Evolutionary conservation across 495 filamentous ascomycete genomes (phyloP).

Genomic region (Penicillium herquei): DNA sequence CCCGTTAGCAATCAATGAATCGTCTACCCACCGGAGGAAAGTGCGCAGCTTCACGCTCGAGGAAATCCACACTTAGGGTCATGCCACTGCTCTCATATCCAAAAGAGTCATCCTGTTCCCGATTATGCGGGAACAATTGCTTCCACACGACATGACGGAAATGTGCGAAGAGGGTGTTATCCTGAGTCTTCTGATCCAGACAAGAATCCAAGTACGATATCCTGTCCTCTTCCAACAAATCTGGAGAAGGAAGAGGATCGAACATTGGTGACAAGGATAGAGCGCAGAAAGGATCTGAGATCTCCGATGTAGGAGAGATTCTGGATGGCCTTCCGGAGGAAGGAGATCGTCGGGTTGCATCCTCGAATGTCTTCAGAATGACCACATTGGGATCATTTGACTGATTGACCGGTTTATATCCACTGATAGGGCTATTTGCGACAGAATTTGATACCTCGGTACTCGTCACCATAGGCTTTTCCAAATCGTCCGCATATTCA

Average conservation of each 20-base stretch:
- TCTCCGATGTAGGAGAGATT: slow-evolving; percentile 38
- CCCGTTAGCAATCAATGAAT: background rate
- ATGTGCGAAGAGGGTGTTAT: slow-evolving; percentile 39
- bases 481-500: slow-evolving; percentile 45
- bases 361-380: slow-evolving; percentile 50
- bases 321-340: slow-evolving; percentile 27
- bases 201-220: slow-evolving; percentile 14
- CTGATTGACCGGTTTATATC: slow-evolving; percentile 13
- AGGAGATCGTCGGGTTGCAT: slow-evolving; percentile 34
- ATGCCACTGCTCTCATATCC: slow-evolving; percentile 25
- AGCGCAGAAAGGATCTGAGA: slow-evolving; percentile 29
- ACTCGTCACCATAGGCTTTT: slow-evolving; percentile 14
- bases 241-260: slow-evolving; percentile 18
- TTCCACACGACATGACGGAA: slow-evolving; percentile 45
- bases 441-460: slow-evolving; percentile 22
- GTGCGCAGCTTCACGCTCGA: slow-evolving; percentile 47
- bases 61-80: slow-evolving; percentile 41
- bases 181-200: slow-evolving; percentile 28
- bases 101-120: slow-evolving; percentile 21
- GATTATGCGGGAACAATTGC: slow-evolving; percentile 34
- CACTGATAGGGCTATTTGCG: slow-evolving; percentile 18
- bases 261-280: slow-evolving; percentile 23
- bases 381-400: slow-evolving; percentile 44
- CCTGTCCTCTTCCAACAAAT: slow-evolving; percentile 16
- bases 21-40: slow-evolving; percentile 46